Base-by-base conservation (phyloP, 164 flowering plant genomes). In the Vitis rupestris region DNA sequence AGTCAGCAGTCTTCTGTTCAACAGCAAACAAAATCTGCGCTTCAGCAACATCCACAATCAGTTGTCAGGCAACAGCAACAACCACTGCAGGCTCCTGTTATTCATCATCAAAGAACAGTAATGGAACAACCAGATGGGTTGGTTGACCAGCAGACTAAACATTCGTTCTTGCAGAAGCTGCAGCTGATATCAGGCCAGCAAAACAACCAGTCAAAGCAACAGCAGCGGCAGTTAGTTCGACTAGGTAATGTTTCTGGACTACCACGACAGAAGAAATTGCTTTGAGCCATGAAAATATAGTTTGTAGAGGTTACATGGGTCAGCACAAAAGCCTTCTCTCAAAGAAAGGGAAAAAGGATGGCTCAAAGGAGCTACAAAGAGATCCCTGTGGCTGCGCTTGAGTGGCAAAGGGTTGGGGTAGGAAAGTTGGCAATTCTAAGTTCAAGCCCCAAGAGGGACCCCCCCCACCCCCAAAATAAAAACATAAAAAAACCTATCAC, bases 21-120 rank as follows among this genome's bases (percentile, higher is more conserved):
- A 68, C 96, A 84, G 69, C 64, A 88, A 6, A 63, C 85, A 59
- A 81, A 85, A 60, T 65, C 91, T 49, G 75, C 82, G 72, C 79
- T 83, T 80, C 98, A 87, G 68, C 93, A 87, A 65, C 93, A 88
- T 76, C 82, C 75, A 57, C 96, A 85, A 61, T 71, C 91, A 51
- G 81, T 79, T 17, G 79, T 86, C 17, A 85, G 97, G 82, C 88
- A 83, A 65, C 89, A 82, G 53, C 88, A 75, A 73, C 94, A 79
- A 66, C 75, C 80, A 1, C 93, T 80, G 70, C 93, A 84, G 67
- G 55, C 82, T 73, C 52, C 84, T 67, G 76, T 72, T 59, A 64
- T 81, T 72, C 89, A 82, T 68, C 97, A 86, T 64, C 97, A 87
- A 74, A 94, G 87, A 76, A 68, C 80, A 63, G 66, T 84, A 58